Conservation (phyloP, 225 moss, liverwort and hornwort species). For the Lunularia cruciata region DNA sequence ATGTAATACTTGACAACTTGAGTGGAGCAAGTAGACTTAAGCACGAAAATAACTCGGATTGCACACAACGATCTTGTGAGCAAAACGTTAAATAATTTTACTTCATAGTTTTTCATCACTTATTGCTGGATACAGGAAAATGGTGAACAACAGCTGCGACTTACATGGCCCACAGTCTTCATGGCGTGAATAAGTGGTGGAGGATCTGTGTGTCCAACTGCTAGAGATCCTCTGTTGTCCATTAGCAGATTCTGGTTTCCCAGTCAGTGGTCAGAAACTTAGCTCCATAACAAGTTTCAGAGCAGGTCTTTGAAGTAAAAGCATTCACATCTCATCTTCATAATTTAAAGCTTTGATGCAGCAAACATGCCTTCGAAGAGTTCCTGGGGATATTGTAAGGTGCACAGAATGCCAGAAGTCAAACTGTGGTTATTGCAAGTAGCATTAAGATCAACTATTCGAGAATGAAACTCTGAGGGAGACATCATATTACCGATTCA, state of each 20-base stretch:
- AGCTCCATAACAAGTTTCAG: neutral
- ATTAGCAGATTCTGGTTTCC: conserved; percentile 61
- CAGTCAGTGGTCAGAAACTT: neutral
- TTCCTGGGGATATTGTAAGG: too few relatives aligned
- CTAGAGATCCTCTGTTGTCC: conserved; percentile 83
- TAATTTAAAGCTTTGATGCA: neutral
- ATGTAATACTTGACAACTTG: too few relatives aligned
- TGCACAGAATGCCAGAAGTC: too few relatives aligned
- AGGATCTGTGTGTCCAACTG: conserved; percentile 84
- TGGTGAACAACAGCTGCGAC: conserved; percentile 8
- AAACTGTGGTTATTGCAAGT: neutral
- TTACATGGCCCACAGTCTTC: conserved; percentile 58
- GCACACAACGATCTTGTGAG: too few relatives aligned
- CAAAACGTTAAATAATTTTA: too few relatives aligned
- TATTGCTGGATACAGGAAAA: too few relatives aligned
- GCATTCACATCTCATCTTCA: neutral
- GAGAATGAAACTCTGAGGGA: neutral
- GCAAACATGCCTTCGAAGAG: too few relatives aligned
- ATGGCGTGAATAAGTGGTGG: conserved; percentile 63
- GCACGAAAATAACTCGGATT: too few relatives aligned
- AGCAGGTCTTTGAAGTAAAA: neutral
- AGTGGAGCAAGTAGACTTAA: too few relatives aligned
- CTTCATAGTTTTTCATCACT: too few relatives aligned
- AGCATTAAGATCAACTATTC: neutral
- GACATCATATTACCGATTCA: conserved; percentile 30